Percentiles rank a stretch among this genome's conserved stretches.
Conservation (phyloP, 2,329 filamentous ascomycete species). For the Stylonectria norvegica region DNA sequence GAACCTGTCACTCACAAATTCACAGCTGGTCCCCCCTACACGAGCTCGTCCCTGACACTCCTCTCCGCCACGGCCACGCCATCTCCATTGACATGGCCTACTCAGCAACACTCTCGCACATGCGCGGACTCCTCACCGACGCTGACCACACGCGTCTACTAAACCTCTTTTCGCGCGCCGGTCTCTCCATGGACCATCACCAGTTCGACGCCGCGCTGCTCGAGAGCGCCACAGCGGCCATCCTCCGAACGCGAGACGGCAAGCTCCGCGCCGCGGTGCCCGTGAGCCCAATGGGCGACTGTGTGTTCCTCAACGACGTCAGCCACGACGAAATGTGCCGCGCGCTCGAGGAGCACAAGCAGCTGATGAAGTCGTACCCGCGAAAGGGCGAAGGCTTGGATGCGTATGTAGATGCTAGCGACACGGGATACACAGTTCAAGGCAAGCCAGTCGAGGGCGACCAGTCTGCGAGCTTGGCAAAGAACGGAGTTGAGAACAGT, state of each 20-base stretch:
- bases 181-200: constrained; percentile 68
- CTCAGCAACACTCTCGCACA: constrained; percentile 64
- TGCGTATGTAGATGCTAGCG: constrained; percentile 65
- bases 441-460: constrained; percentile 22
- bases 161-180: constrained; percentile 66
- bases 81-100: constrained; percentile 77
- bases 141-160: constrained; percentile 60
- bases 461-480: neutral
- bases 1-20: neutral
- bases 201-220: constrained; percentile 65
- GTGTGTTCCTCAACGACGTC: constrained; percentile 67
- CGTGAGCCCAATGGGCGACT: constrained; percentile 58
- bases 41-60: constrained; percentile 65
- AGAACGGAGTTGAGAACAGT: constrained; percentile 13
- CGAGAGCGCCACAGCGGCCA: constrained; percentile 63
- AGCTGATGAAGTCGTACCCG: constrained; percentile 59
- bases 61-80: constrained; percentile 68
- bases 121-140: constrained; percentile 57
- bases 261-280: constrained; percentile 66
- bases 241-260: constrained; percentile 68
- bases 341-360: constrained; percentile 61
- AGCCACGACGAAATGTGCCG: constrained; percentile 57
- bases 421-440: constrained; percentile 57
- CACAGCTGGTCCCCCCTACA: constrained; percentile 66
- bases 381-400: constrained; percentile 64